These are phyloP conservation scores for Flaveria ramosissima DNA, from an alignment of 129 eudicot genomes.

Conservation along the genomic window DNA sequence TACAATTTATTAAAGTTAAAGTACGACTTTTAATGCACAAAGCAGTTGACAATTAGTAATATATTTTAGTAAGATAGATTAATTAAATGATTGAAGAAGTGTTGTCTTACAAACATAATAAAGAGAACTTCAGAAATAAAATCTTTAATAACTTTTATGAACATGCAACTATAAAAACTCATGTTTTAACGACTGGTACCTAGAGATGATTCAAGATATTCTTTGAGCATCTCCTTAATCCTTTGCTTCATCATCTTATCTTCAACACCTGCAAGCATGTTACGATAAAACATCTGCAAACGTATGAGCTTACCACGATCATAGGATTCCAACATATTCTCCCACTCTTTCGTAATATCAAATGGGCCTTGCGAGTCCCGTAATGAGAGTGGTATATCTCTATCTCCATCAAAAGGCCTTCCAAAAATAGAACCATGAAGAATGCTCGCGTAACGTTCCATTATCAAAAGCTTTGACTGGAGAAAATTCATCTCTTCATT, in stretches of 20 bases:
- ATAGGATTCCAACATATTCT: constrained; percentile 71
- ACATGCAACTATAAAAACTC: too few relatives aligned
- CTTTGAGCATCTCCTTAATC: constrained; percentile 66
- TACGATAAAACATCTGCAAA: constrained; percentile 73
- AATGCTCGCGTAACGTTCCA: constrained; percentile 75
- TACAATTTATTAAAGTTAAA: too few relatives aligned
- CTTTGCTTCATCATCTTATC: constrained; percentile 81
- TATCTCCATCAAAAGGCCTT: constrained; percentile 63
- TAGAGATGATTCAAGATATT: constrained; percentile 50
- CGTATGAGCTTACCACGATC: constrained; percentile 61
- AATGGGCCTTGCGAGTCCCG: constrained; percentile 39
- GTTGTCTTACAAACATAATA: background rate
- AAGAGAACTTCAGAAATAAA: background rate
- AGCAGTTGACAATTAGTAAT: too few relatives aligned
- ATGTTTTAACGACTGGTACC: constrained; percentile 17
- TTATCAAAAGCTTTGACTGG: constrained; percentile 45
- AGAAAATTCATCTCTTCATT: constrained; percentile 63
- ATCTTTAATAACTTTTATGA: too few relatives aligned
- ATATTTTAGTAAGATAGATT: too few relatives aligned
- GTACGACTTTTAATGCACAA: too few relatives aligned
- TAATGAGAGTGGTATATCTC: constrained; percentile 64
- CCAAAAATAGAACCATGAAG: constrained; percentile 86
- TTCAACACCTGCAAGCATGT: constrained; percentile 83
- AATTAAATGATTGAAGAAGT: background rate
- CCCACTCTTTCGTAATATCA: constrained; percentile 85